Conservation (phyloP, 495 filamentous ascomycete species). For the Hypoxylon subgilvum region DNA sequence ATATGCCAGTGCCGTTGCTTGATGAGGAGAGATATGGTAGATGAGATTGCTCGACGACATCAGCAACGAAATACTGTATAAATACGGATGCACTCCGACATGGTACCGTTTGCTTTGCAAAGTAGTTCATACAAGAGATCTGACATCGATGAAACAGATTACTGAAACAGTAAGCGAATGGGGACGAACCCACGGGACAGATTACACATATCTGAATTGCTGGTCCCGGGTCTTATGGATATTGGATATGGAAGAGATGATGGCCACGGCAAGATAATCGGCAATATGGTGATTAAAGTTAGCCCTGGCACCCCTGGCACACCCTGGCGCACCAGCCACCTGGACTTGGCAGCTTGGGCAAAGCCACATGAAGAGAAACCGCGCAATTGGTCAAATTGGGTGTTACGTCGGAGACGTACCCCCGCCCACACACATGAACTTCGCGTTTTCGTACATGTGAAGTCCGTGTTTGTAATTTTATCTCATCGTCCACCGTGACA, state of each 20-base stretch:
- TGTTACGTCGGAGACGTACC: constrained; percentile 16
- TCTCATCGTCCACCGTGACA: constrained; percentile 16
- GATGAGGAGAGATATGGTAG: constrained; percentile 4
- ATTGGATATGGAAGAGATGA: constrained; percentile 14
- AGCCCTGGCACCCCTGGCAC: constrained; percentile 19
- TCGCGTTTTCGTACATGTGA: constrained; percentile 6
- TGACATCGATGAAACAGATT: constrained; percentile 3
- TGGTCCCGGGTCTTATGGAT: not conserved
- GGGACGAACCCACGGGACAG: constrained; percentile 15
- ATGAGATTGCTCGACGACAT: not conserved
- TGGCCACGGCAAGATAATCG: constrained; percentile 37
- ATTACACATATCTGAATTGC: constrained; percentile 1
- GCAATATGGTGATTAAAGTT: constrained; percentile 36
- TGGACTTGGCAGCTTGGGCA: too few species aligned
- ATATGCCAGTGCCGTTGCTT: constrained; percentile 5
- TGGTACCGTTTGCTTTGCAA: not conserved
- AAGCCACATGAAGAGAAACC: not conserved
- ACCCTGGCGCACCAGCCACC: too few species aligned
- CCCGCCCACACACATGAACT: constrained; percentile 26
- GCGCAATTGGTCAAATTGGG: too few species aligned
- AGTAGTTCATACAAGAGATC: constrained; percentile 18
- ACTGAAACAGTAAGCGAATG: constrained; percentile 12
- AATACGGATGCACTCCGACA: not conserved
- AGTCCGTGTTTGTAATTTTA: constrained; percentile 13
- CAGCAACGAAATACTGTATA: constrained; percentile 14